Evolutionary conservation across 2,329 filamentous ascomycete genomes (phyloP).

Genomic region (Coleophoma eucalyptorum): DNA sequence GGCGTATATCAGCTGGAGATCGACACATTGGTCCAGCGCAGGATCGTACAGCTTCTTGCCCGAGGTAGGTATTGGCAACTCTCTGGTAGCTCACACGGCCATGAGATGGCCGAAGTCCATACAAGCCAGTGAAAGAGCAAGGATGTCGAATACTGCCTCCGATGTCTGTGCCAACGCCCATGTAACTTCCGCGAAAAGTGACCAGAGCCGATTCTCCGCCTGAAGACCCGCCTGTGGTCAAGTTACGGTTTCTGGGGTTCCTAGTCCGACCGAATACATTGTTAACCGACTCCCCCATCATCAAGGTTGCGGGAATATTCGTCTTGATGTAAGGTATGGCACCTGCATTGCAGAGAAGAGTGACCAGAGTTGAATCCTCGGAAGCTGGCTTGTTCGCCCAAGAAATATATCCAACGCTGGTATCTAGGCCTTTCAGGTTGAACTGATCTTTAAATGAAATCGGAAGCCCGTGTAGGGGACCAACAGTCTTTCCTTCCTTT

Average conservation of each 20-base stretch:
- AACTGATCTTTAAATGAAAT: slow-evolving; percentile 56
- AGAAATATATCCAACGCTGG: slow-evolving; percentile 71
- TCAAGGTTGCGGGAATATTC: slow-evolving; percentile 70
- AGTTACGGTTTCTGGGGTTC: slow-evolving; percentile 75
- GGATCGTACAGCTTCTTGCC: not conserved
- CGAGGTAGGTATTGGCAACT: not conserved
- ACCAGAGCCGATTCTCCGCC: slow-evolving; percentile 15
- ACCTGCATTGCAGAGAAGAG: slow-evolving; percentile 76
- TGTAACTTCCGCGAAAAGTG: slow-evolving; percentile 8
- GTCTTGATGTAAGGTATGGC: slow-evolving; percentile 90
- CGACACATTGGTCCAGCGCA: not conserved
- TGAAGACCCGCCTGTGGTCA: slow-evolving; percentile 82
- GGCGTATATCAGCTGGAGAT: not conserved
- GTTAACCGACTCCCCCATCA: slow-evolving; percentile 29
- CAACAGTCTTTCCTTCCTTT: slow-evolving; percentile 36
- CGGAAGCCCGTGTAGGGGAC: slow-evolving; percentile 57
- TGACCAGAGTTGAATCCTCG: slow-evolving; percentile 68
- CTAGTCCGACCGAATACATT: slow-evolving; percentile 72
- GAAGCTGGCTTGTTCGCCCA: slow-evolving; percentile 60
- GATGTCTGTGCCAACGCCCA: slow-evolving; percentile 17
- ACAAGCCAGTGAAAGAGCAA: slow-evolving; percentile 42
- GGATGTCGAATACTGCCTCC: slow-evolving; percentile 14
- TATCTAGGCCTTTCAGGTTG: slow-evolving; percentile 75
- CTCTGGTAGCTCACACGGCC: not conserved
- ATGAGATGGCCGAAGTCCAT: slow-evolving; percentile 28